These are phyloP conservation scores for Pythium rishiriense DNA, from an alignment of 352 stramenopile species.

Conservation along the genomic window DNA sequence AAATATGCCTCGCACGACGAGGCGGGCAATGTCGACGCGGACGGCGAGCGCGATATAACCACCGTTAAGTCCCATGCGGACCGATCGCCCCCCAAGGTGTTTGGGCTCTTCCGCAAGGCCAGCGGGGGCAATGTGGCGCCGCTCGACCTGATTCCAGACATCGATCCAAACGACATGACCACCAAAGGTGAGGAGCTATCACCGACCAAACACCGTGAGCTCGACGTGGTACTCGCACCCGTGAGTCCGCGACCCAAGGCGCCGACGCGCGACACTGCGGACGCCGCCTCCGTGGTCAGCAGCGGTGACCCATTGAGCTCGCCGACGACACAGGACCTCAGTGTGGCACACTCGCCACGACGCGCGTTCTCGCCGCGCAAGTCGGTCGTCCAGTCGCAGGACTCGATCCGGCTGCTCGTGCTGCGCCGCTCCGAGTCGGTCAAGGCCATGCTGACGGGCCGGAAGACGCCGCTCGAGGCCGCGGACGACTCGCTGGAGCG, in stretches of 20 bases:
- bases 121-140: slow-evolving; percentile 21
- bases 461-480: slow-evolving; percentile 2
- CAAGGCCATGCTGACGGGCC: slow-evolving; percentile 11
- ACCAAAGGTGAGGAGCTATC: background rate
- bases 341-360: background rate
- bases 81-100: background rate
- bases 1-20: background rate
- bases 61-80: background rate
- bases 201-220: background rate
- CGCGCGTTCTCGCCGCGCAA: slow-evolving; percentile 25
- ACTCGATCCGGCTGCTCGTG: slow-evolving; percentile 39
- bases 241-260: background rate
- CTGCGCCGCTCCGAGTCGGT: slow-evolving; percentile 17
- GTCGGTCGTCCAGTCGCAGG: slow-evolving; percentile 37
- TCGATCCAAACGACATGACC: background rate
- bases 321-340: background rate
- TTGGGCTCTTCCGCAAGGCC: slow-evolving; percentile 12
- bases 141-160: background rate
- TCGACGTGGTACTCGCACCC: background rate
- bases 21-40: background rate
- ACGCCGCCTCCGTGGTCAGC: background rate
- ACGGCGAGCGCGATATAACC: background rate
- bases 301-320: background rate
- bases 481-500: background rate
- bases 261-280: background rate